Conservation (phyloP, 305 asterid genomes). For the Petunia hybrid region DNA sequence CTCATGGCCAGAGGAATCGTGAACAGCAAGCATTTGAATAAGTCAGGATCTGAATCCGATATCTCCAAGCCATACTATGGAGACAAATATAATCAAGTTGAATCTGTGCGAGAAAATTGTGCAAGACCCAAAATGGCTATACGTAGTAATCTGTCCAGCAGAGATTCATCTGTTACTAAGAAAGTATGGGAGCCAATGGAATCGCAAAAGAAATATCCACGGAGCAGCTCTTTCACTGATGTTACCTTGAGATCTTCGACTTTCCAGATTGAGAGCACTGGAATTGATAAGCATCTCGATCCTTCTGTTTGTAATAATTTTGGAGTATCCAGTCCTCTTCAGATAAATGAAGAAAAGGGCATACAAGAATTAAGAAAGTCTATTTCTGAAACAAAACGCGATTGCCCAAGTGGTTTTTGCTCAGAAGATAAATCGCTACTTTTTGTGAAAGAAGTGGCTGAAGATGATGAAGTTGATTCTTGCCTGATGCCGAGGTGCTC, state of each 20-base stretch:
- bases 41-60: constrained; percentile 60
- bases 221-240: constrained; percentile 75
- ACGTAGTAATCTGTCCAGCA: constrained; percentile 49
- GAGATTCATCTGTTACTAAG: constrained; percentile 53
- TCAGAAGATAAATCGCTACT: constrained; percentile 44
- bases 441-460: constrained; percentile 51
- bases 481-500: constrained; percentile 47
- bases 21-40: constrained; percentile 58
- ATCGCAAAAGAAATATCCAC: constrained; percentile 68
- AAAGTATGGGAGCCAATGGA: constrained; percentile 98
- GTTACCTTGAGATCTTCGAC: constrained; percentile 65
- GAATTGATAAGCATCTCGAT: constrained; percentile 59
- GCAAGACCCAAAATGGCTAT: constrained; percentile 56
- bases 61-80: constrained; percentile 67
- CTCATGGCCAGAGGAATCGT: constrained; percentile 50
- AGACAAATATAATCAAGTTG: constrained; percentile 58
- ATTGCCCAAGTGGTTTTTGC: constrained; percentile 41
- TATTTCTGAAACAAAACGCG: constrained; percentile 40
- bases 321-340: constrained; percentile 50
- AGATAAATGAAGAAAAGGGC: constrained; percentile 46
- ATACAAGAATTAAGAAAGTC: constrained; percentile 41
- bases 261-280: constrained; percentile 59
- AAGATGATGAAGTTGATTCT: constrained; percentile 50
- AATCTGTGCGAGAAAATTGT: constrained; percentile 52
- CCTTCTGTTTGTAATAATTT: constrained; percentile 56